Percentiles rank a stretch among this genome's conserved stretches.
Evolutionary conservation across 768 basidiomycete species (phyloP).

Genomic region (Rhizopogon sp.): DNA sequence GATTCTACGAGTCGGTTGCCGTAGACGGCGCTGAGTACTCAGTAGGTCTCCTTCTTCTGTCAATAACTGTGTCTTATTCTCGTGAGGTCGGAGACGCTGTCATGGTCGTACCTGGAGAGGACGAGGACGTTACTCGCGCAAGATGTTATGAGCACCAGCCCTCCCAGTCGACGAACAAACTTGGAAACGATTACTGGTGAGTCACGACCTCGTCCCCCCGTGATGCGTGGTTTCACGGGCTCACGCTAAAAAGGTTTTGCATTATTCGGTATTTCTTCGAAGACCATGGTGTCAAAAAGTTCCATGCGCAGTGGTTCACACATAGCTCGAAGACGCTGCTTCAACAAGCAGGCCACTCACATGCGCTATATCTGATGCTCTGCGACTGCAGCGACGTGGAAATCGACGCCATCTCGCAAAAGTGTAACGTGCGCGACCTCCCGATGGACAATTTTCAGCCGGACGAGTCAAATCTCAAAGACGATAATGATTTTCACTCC

Average conservation of each 20-base stretch:
- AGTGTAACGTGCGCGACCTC: slow-evolving; percentile 47
- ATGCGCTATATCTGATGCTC: slow-evolving; percentile 49
- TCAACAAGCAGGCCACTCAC: slow-evolving; percentile 62
- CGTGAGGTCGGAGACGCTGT: slow-evolving; percentile 59
- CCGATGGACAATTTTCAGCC: slow-evolving; percentile 40
- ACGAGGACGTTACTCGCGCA: slow-evolving; percentile 36
- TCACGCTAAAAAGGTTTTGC: slow-evolving; percentile 51
- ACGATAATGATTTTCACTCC: slow-evolving; percentile 50
- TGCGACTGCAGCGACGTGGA: slow-evolving; percentile 51
- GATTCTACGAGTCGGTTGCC: slow-evolving; percentile 39
- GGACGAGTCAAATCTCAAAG: slow-evolving; percentile 32
- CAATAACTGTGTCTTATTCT: slow-evolving; percentile 7
- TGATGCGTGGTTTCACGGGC: neutral
- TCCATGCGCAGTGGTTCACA: slow-evolving; percentile 69
- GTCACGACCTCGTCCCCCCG: slow-evolving; percentile 8
- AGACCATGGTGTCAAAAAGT: slow-evolving; percentile 37
- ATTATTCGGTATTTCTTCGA: slow-evolving; percentile 64
- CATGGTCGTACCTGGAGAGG: slow-evolving; percentile 55
- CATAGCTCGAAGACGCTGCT: slow-evolving; percentile 62
- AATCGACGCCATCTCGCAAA: slow-evolving; percentile 52
- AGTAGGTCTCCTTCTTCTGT: slow-evolving; percentile 29
- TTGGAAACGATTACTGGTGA: slow-evolving; percentile 60
- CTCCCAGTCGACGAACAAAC: slow-evolving; percentile 46
- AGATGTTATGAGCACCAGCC: slow-evolving; percentile 33
- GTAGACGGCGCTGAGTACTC: slow-evolving; percentile 57